Conservation (phyloP, 306 rosid genomes). For the Medicago lupulina region DNA sequence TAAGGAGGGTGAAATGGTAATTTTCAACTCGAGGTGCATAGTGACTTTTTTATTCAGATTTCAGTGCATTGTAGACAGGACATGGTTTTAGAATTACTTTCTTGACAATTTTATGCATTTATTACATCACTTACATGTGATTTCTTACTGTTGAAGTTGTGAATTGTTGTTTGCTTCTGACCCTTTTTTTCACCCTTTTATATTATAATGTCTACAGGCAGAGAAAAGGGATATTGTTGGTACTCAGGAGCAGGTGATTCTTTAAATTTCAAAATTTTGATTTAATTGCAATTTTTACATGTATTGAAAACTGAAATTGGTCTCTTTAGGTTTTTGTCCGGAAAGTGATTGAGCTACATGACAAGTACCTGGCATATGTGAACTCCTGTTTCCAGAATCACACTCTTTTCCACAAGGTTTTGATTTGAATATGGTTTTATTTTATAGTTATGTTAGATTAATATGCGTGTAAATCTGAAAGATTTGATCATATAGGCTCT, state of each 20-base stretch:
- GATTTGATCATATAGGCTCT: constrained; percentile 63
- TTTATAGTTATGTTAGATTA: constrained; percentile 18
- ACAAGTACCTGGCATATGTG: constrained; percentile 85
- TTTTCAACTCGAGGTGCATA: constrained; percentile 1
- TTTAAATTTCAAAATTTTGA: constrained; percentile 1
- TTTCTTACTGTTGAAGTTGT: constrained; percentile 28
- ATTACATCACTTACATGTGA: constrained; percentile 18
- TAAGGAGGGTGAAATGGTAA: not conserved
- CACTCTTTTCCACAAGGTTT: constrained; percentile 91
- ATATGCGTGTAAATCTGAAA: constrained; percentile 30
- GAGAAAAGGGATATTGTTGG: constrained; percentile 82
- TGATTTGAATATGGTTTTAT: constrained; percentile 29
- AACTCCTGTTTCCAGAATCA: constrained; percentile 88
- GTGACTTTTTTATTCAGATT: not conserved
- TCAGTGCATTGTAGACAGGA: not conserved
- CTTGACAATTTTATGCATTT: constrained; percentile 3
- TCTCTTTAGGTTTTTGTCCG: constrained; percentile 76
- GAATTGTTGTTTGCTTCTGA: constrained; percentile 41
- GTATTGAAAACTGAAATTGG: constrained; percentile 43
- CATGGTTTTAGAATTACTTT: constrained; percentile 31
- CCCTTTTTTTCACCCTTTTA: constrained; percentile 32
- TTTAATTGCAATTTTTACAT: constrained; percentile 9
- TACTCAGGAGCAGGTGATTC: constrained; percentile 75
- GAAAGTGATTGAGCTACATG: constrained; percentile 89
- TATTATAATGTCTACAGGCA: constrained; percentile 61